These are phyloP conservation scores for Potentilla sterilis DNA, from an alignment of 306 rosid genomes.

Conservation along the genomic window DNA sequence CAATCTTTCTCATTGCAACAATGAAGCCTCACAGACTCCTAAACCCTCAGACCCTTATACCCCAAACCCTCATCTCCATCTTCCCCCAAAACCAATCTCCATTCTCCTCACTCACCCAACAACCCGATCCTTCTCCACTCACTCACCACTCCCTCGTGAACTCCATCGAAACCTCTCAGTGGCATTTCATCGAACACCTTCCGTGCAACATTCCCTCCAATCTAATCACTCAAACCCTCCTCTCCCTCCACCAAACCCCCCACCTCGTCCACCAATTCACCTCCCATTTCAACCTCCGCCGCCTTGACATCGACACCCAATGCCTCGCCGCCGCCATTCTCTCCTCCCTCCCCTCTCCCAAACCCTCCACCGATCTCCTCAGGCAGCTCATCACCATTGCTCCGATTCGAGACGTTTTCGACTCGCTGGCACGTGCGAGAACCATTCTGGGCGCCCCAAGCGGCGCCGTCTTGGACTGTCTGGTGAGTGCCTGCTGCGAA, in stretches of 20 bases:
- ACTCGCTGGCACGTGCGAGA: conserved; percentile 33
- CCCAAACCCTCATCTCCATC: conserved; percentile 18
- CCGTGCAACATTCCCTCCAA: conserved; percentile 46
- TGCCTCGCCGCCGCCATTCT: conserved; percentile 60
- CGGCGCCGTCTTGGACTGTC: conserved; percentile 39
- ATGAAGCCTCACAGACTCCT: background rate
- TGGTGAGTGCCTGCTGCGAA: conserved; percentile 59
- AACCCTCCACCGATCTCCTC: conserved; percentile 45
- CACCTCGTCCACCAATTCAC: conserved; percentile 42
- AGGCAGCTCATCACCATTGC: conserved; percentile 33
- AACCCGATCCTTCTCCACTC: conserved; percentile 18
- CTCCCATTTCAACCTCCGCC: conserved; percentile 33
- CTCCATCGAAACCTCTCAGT: conserved; percentile 60
- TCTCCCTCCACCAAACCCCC: conserved; percentile 48
- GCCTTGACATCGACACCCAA: conserved; percentile 36
- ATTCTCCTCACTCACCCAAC: background rate
- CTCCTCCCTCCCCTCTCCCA: conserved; percentile 55
- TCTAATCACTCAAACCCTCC: conserved; percentile 44
- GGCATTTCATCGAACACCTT: conserved; percentile 77
- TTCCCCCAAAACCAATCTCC: conserved; percentile 4
- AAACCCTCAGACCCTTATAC: conserved; percentile 18
- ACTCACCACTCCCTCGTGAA: conserved; percentile 34
- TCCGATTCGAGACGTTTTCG: conserved; percentile 32
- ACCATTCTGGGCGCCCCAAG: conserved; percentile 33
- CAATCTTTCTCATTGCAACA: no score